Evolutionary conservation across 2,329 filamentous ascomycete species (phyloP).

Genomic region (Teratosphaeria zuluensis): DNA sequence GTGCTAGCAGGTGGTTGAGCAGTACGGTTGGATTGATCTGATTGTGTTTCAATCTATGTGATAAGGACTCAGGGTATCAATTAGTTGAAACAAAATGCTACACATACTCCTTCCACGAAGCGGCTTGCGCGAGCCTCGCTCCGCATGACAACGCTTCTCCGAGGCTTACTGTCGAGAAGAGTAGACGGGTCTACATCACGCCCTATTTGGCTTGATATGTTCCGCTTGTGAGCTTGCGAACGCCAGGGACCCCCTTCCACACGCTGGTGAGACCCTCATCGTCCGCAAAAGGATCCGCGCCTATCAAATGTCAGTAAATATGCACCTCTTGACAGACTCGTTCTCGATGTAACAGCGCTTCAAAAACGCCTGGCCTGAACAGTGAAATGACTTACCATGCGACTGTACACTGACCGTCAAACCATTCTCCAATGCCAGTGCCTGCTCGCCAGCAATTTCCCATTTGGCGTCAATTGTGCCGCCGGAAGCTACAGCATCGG

Average conservation of each 20-base stretch:
- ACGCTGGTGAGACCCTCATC: constrained; percentile 32
- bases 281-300: constrained; percentile 63
- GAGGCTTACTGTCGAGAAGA: not conserved
- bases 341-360: too few relatives aligned
- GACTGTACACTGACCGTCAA: constrained; percentile 45
- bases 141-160: not conserved
- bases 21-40: not conserved
- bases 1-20: too few relatives aligned
- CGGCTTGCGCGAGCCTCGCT: not conserved
- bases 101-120: not conserved
- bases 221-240: constrained; percentile 61
- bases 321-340: not conserved
- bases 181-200: not conserved
- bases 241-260: constrained; percentile 60
- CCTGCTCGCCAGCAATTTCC: constrained; percentile 52
- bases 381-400: constrained; percentile 29
- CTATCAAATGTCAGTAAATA: not conserved
- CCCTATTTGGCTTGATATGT: constrained; percentile 45
- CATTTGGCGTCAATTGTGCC: constrained; percentile 76
- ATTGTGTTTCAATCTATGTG: not conserved
- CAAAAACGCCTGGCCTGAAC: too few relatives aligned
- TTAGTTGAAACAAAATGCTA: not conserved
- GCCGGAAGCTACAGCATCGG: constrained; percentile 59
- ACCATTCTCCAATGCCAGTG: constrained; percentile 45
- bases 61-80: not conserved